A percentile compares a stretch with the other conserved stretches of the same genome.
phyloP scores from a whole-genome alignment of 345 rosid genomes.

The Firmiana major region DNA sequence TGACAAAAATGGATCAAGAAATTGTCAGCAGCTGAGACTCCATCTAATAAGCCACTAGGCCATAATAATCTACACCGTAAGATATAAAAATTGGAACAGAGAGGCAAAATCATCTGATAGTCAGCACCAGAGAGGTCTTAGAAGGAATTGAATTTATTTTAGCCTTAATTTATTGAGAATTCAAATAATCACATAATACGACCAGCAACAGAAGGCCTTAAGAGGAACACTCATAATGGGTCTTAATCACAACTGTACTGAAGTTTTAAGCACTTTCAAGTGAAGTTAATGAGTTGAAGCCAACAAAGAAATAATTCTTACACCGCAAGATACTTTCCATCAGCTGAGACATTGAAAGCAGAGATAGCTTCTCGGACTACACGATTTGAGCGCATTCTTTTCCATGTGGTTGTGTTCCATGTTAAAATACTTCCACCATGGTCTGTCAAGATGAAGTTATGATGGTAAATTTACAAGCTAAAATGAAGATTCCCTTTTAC shows the following conservation, averaged over 20 bases:
- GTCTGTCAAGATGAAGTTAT: slow-evolving; percentile 31
- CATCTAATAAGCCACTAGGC: background rate
- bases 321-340: slow-evolving; percentile 82
- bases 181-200: background rate
- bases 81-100: background rate
- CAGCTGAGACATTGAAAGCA: slow-evolving; percentile 75
- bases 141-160: background rate
- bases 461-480: background rate
- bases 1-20: background rate
- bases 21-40: background rate
- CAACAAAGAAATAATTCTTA: slow-evolving; percentile 21
- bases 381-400: slow-evolving; percentile 48
- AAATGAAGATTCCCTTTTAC: background rate
- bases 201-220: background rate
- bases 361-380: slow-evolving; percentile 50
- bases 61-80: background rate
- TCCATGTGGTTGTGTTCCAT: slow-evolving; percentile 72
- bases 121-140: background rate
- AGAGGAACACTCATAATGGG: background rate
- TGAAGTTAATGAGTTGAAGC: slow-evolving; percentile 1
- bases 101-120: background rate
- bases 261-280: background rate
- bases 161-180: background rate
- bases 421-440: slow-evolving; percentile 64
- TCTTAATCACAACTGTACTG: background rate